phyloP scores from a whole-genome alignment of 345 rosid species.

The Mangifera indica region DNA sequence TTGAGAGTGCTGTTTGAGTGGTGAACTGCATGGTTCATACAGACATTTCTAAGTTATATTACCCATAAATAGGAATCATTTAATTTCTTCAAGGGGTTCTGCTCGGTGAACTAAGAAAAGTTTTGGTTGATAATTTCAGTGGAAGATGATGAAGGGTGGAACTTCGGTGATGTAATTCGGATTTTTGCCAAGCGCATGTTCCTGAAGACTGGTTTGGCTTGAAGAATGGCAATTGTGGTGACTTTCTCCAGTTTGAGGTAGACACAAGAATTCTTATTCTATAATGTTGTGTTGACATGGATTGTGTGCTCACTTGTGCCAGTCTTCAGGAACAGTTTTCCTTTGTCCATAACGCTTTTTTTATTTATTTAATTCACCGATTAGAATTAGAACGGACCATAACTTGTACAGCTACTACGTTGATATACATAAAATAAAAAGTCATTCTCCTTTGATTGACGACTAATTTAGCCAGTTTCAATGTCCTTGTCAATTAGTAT shows the following conservation, averaged over 20 bases:
- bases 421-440: constrained; percentile 17
- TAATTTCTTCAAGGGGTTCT: constrained; percentile 12
- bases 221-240: neutral
- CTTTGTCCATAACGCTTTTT: constrained; percentile 16
- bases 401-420: constrained; percentile 35
- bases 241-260: neutral
- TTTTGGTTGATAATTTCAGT: neutral
- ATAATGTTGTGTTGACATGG: constrained; percentile 5
- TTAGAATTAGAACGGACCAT: constrained; percentile 24
- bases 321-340: constrained; percentile 16
- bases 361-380: neutral
- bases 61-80: neutral
- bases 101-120: neutral
- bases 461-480: neutral
- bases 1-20: constrained; percentile 57
- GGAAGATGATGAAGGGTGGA: constrained; percentile 3
- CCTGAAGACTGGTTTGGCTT: neutral
- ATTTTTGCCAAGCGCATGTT: neutral
- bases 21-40: neutral
- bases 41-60: neutral
- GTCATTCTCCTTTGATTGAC: neutral
- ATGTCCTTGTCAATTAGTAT: no score
- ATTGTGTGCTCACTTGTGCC: constrained; percentile 18
- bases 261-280: constrained; percentile 13
- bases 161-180: neutral